A percentile compares a stretch with the other conserved stretches of the same genome.
These are phyloP conservation scores for Simplicillium sp. DNA, from an alignment of 2,329 filamentous ascomycete genomes.

Conservation along the genomic window DNA sequence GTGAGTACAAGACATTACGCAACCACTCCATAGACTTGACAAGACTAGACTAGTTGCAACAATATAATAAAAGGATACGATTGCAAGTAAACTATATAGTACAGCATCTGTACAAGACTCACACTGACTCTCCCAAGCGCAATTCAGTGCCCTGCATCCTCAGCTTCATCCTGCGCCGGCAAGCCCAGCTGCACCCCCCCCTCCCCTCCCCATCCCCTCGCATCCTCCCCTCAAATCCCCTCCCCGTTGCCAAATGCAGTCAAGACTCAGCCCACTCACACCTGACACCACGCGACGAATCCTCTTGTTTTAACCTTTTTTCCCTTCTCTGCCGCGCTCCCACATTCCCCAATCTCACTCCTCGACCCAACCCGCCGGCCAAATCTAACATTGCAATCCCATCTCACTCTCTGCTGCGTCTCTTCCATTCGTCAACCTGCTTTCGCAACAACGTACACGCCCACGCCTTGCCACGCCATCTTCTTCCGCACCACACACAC, in stretches of 20 bases:
- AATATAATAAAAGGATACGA: too few species aligned
- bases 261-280: slow-evolving; percentile 1
- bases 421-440: background rate
- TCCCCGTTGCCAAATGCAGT: background rate
- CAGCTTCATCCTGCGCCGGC: slow-evolving; percentile 8
- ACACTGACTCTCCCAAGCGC: slow-evolving; percentile 3
- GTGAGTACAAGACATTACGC: too few species aligned
- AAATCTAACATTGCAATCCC: background rate
- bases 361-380: too few species aligned
- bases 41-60: too few species aligned
- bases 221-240: background rate
- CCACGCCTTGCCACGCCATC: too few species aligned
- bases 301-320: background rate
- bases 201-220: background rate
- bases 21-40: too few species aligned
- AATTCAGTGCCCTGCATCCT: slow-evolving; percentile 7
- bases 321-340: slow-evolving; percentile 1
- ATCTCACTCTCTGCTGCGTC: background rate
- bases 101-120: too few species aligned
- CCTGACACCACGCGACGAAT: background rate
- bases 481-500: background rate
- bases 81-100: too few species aligned
- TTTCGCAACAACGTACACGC: background rate
- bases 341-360: background rate
- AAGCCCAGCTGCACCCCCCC: background rate